Evolutionary conservation across 129 eudicot genomes (phyloP).

Genomic region (Heracleum sosnowskyi): DNA sequence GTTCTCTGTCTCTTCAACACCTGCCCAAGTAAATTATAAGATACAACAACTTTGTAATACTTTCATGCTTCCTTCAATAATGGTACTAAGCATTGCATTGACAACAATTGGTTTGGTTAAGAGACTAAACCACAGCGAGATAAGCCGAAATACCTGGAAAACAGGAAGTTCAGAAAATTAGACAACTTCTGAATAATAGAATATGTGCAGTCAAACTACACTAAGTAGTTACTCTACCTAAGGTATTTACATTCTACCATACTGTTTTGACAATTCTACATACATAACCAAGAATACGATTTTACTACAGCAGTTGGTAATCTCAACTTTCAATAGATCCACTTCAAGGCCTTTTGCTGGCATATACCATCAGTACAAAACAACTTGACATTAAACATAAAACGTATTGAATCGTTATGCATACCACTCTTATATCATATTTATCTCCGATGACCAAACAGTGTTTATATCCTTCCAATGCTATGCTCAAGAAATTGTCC

Average conservation of each 20-base stretch:
- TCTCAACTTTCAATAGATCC: neutral
- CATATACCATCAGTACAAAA: neutral
- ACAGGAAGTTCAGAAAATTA: neutral
- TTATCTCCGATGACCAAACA: conserved; percentile 84
- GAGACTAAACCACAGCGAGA: conserved; percentile 86
- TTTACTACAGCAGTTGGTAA: neutral
- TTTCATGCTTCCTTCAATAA: conserved; percentile 36
- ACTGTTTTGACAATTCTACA: neutral
- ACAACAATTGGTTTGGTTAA: conserved; percentile 64
- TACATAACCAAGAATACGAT: neutral
- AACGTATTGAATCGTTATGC: no score
- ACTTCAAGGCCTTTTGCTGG: neutral
- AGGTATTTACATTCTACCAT: neutral
- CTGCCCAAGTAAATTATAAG: neutral
- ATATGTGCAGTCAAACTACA: neutral
- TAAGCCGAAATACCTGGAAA: conserved; percentile 90
- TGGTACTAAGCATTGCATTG: conserved; percentile 63
- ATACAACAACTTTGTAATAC: neutral
- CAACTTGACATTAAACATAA: neutral
- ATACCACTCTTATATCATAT: conserved; percentile 91
- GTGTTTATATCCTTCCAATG: conserved; percentile 74
- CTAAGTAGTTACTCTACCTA: neutral
- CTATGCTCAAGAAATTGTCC: conserved; percentile 75
- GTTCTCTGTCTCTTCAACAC: neutral
- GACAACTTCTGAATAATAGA: neutral